Evolutionary conservation across 768 basidiomycete genomes (phyloP).

Genomic region (Rhodotorula taiwanensis): DNA sequence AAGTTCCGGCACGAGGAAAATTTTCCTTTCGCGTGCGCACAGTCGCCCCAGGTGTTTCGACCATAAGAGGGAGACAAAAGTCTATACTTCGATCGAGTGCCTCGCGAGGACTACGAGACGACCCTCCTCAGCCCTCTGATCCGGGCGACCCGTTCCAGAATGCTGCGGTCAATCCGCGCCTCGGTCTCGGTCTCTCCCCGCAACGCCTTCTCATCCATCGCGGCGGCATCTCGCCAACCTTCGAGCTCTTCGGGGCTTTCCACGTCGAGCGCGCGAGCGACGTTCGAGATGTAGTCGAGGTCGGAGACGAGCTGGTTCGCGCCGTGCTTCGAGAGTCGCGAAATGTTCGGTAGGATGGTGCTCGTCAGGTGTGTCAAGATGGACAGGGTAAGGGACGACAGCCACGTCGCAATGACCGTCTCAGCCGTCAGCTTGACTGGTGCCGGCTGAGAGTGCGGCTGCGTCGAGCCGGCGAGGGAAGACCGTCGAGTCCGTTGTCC

Average conservation of each 20-base stretch:
- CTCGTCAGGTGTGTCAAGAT: constrained; percentile 67
- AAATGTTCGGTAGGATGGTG: constrained; percentile 65
- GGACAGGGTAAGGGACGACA: constrained; percentile 77
- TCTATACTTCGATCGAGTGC: too few species aligned
- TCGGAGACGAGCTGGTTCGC: constrained; percentile 79
- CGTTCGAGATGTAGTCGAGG: constrained; percentile 80
- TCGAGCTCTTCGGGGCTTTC: constrained; percentile 67
- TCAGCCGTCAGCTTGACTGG: constrained; percentile 56
- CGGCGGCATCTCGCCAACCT: constrained; percentile 67
- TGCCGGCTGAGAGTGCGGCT: constrained; percentile 17
- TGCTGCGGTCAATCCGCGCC: constrained; percentile 6
- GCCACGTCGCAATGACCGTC: constrained; percentile 80
- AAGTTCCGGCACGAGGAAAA: too few species aligned
- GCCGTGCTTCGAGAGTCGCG: constrained; percentile 56
- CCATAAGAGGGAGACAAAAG: too few species aligned
- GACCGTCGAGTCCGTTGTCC: constrained; percentile 41
- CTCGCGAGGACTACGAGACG: too few species aligned
- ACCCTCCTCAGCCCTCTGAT: constrained; percentile 11
- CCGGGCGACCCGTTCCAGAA: constrained; percentile 23
- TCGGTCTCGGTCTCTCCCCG: constrained; percentile 8
- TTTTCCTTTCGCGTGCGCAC: too few species aligned
- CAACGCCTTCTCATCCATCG: constrained; percentile 38
- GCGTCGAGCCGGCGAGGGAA: background rate
- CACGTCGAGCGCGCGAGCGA: constrained; percentile 81
- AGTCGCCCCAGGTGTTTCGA: too few species aligned